Percentiles rank a stretch among this genome's conserved stretches.
These are phyloP conservation scores for Magnusiomyces clavatus DNA, from an alignment of 1,139 yeast species.

Conservation along the genomic window DNA sequence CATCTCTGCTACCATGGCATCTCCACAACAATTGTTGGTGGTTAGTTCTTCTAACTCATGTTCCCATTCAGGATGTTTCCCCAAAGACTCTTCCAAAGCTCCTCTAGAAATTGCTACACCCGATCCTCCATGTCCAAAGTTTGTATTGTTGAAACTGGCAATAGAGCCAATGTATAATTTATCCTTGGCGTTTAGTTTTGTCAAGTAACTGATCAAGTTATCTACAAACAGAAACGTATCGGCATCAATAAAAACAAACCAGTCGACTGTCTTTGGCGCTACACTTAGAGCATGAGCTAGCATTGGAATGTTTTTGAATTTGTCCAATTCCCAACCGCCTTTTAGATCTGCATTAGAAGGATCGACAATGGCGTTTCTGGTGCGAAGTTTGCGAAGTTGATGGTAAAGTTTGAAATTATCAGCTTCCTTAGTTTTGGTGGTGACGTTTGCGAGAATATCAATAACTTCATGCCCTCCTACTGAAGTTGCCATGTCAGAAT, in stretches of 20 bases:
- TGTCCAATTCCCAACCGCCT: slow-evolving; percentile 33
- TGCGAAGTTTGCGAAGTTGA: slow-evolving; percentile 21
- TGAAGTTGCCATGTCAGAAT: slow-evolving; percentile 29
- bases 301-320: slow-evolving; percentile 35
- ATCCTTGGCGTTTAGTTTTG: slow-evolving; percentile 23
- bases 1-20: slow-evolving; percentile 30
- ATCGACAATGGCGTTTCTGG: slow-evolving; percentile 18
- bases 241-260: slow-evolving; percentile 35
- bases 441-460: slow-evolving; percentile 28
- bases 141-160: slow-evolving; percentile 17
- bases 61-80: slow-evolving; percentile 22
- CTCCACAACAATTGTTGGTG: slow-evolving; percentile 30
- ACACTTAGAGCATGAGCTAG: slow-evolving; percentile 28
- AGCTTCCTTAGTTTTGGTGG: slow-evolving; percentile 20
- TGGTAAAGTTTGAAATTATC: slow-evolving; percentile 27
- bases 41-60: slow-evolving; percentile 24
- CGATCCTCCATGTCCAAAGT: slow-evolving; percentile 36
- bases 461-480: slow-evolving; percentile 32
- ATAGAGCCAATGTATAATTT: slow-evolving; percentile 30
- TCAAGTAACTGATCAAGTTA: slow-evolving; percentile 25
- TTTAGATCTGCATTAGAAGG: slow-evolving; percentile 8
- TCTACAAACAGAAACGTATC: slow-evolving; percentile 31
- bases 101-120: slow-evolving; percentile 32
- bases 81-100: slow-evolving; percentile 23
- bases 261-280: slow-evolving; percentile 25